These are phyloP conservation scores for Endotrypanum monterogeii DNA, from an alignment of 208 protist species.

Conservation along the genomic window DNA sequence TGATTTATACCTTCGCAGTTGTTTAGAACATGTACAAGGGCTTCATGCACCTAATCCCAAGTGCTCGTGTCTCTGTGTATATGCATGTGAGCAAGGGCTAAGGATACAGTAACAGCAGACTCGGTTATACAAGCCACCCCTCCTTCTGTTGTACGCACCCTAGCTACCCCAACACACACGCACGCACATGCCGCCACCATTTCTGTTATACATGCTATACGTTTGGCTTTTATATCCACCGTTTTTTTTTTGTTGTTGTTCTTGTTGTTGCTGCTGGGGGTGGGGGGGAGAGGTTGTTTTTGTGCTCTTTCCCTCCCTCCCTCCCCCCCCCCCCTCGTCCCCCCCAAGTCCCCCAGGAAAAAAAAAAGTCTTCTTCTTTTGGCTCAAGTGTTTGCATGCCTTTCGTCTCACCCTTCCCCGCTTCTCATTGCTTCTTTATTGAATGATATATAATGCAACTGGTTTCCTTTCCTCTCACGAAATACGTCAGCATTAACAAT, in stretches of 20 bases:
- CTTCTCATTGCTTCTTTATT: too few relatives aligned
- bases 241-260: too few relatives aligned
- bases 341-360: not conserved
- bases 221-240: not conserved
- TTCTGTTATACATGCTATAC: not conserved
- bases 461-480: too few relatives aligned
- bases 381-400: too few relatives aligned
- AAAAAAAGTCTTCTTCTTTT: too few relatives aligned
- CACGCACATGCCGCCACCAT: not conserved
- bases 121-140: conserved; percentile 2
- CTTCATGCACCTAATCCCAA: too few relatives aligned
- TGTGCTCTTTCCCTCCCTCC: not conserved
- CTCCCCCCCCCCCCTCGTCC: not conserved
- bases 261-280: too few relatives aligned
- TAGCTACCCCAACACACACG: not conserved
- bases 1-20: not conserved
- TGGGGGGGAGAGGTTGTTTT: too few relatives aligned
- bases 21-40: too few relatives aligned
- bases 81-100: not conserved
- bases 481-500: too few relatives aligned
- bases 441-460: too few relatives aligned
- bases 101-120: not conserved
- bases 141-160: not conserved
- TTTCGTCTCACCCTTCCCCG: too few relatives aligned
- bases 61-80: not conserved